phyloP scores from a whole-genome alignment of 345 rosid species.

The Eucalyptus marginata region DNA sequence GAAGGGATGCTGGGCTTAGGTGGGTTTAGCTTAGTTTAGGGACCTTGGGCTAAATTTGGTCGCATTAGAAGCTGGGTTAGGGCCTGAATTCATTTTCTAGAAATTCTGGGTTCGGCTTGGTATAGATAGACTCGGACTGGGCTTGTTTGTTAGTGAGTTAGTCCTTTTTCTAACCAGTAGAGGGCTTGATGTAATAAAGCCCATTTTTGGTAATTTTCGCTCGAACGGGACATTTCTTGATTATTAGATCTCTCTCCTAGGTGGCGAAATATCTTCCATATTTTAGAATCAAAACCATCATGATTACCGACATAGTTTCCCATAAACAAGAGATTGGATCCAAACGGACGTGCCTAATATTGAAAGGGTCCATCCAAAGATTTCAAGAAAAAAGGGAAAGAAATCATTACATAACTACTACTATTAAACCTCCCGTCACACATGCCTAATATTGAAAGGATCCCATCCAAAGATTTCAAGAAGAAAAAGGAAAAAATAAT shows the following conservation, averaged over 20 bases:
- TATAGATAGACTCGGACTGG: neutral
- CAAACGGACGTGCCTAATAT: slow-evolving; percentile 7
- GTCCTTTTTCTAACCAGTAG: no score
- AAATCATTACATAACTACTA: neutral
- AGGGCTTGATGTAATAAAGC: neutral
- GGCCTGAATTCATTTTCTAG: no score
- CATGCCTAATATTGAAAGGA: neutral
- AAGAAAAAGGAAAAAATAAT: neutral
- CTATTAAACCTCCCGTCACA: neutral
- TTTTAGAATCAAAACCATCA: slow-evolving; percentile 2
- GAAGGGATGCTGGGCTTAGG: no score
- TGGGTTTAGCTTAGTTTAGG: no score
- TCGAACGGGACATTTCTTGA: neutral
- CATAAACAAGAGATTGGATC: slow-evolving; percentile 8
- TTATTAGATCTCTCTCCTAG: neutral
- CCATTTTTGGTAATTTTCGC: neutral
- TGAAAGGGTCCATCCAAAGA: neutral
- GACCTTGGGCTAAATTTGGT: no score
- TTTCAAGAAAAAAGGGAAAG: neutral
- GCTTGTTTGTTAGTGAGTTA: no score
- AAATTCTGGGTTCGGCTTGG: no score
- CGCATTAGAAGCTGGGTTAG: no score
- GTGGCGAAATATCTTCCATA: neutral
- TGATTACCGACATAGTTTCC: slow-evolving; percentile 1
- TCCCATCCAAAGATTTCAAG: neutral